Base-by-base conservation (phyloP, 2,329 filamentous ascomycete species). In the Colletotrichum incanum region DNA sequence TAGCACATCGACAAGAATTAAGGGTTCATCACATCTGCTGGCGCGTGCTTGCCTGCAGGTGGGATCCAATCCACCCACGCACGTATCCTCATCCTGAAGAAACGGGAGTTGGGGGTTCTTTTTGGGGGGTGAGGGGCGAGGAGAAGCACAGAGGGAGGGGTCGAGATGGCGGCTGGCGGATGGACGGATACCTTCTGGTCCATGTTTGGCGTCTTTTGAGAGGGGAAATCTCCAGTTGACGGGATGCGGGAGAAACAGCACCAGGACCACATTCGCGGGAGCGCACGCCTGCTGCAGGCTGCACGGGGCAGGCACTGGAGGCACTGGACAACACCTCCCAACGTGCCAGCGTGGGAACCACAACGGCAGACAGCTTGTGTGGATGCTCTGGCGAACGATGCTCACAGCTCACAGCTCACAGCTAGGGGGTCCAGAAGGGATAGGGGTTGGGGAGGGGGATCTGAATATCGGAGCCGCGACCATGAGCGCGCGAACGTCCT, bases 11-110 rank as follows among this genome's bases (percentile, higher is more conserved):
- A 62, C 69, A 64, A 63, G 26, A 68, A 54, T 63, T 16, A 64
- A 69, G 69, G 69, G 69, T 72, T 72, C 69, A 64, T 72, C 69
- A 72, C 58, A 72, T 64, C 69, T 64, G 59, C 65, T 72, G 65
- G 65, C 65, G 69, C 54, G 69, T 72, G 69, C 68, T 68, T 65
- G 68, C 58, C 59, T 71, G 68, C 68, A 71, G 65, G 68, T 68
- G 65, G 68, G 67, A 71, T 71, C 58, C 45, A 52, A 69, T 64
- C 65, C 65, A 72, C 65, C 54, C 65, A 69, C 69, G 59, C 69
- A 69, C 37, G 65, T 72, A 69, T 72, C 52, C 58, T 69, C 65
- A 62, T 37, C 45, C 52, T 69, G 69, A 72, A 69, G 65, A 72
- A 72, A 69, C 45, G 69, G 65, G 65, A 58, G 39, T 69, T 67